These are phyloP conservation scores for Irpex lacteus DNA, from an alignment of 1,284 basidiomycete species.

Conservation along the genomic window DNA sequence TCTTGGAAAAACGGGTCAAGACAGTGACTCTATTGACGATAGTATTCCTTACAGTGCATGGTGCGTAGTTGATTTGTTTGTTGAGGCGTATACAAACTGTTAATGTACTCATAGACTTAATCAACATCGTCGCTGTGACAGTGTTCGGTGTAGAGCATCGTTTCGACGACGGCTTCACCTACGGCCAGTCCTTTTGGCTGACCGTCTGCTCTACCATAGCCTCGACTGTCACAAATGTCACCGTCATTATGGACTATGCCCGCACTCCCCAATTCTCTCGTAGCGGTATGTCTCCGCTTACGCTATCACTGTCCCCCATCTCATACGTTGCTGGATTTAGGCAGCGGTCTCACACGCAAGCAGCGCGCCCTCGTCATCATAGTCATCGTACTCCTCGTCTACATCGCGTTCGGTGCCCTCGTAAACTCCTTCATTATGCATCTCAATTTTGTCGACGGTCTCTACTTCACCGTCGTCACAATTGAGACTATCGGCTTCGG, in stretches of 20 bases:
- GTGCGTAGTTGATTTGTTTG: conserved; percentile 28
- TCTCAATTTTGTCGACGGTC: conserved; percentile 63
- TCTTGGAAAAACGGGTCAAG: conserved; percentile 66
- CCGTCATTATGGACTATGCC: conserved; percentile 62
- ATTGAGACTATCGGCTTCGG: conserved; percentile 82
- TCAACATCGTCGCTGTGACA: conserved; percentile 64
- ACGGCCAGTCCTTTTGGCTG: conserved; percentile 78
- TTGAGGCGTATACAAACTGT: not conserved
- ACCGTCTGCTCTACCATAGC: conserved; percentile 74
- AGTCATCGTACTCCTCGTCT: conserved; percentile 70
- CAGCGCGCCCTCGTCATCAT: conserved; percentile 79
- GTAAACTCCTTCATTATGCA: conserved; percentile 57
- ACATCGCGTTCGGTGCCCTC: conserved; percentile 69
- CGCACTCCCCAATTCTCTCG: conserved; percentile 62
- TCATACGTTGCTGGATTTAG: conserved; percentile 31
- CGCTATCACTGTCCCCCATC: not conserved
- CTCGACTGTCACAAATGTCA: conserved; percentile 67
- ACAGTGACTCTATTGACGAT: conserved; percentile 64
- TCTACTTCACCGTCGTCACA: conserved; percentile 70
- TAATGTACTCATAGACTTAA: conserved; percentile 42
- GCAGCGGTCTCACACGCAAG: conserved; percentile 77
- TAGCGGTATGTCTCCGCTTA: conserved; percentile 49
- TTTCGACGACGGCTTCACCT: conserved; percentile 69
- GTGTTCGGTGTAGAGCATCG: conserved; percentile 67
- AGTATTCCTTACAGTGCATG: conserved; percentile 63